Base-by-base conservation (phyloP, 2,329 filamentous ascomycete genomes). In the Zymoseptoria crescenta region DNA sequence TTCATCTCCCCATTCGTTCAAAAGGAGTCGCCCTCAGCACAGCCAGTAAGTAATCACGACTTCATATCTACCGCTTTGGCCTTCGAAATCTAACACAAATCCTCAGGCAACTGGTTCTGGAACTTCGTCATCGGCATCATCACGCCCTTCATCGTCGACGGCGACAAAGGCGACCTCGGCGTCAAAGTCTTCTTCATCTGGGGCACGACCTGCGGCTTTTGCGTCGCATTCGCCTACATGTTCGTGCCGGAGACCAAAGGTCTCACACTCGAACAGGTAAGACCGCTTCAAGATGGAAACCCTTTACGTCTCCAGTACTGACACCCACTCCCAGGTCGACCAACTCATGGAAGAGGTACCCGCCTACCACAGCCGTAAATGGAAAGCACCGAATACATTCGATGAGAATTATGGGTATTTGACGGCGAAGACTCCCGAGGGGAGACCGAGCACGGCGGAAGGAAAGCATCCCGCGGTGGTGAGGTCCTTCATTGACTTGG, bases 1-100 rank as follows among this genome's bases (percentile, higher is more conserved):
- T 88, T 83, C 89, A 90, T 59, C 83, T 96, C 52, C 78, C 78
- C 57, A 77, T 77, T 8, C 73, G 77, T 49, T 74, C 75, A 21
- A 79, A 79, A 69, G 77, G 77, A 56, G 90, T 96, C 59, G 91
- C 84, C 66, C 81, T 96, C 49, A 91, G 89, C 28, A 96, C 91
- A 1, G 89, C 91, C 8, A 28, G 35, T 45, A 16, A 45, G 35
- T n/a, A 24, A 24, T 5, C 35, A n/a, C 35, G 10, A 41, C 13
- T 41, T 41, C 10, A 10, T 16, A 16, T 5, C 35, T 16, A 45
- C 35, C n/a, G 16, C 24, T 24, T 24, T 24, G 24, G 24, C 24
- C 24, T 4, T 24, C 24, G 24, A 24, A 24, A 24, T 4, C 24
- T 24, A 24, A 24, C 24, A 24, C 24, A 24, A 24, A 24, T 24